Percentiles rank a stretch among this genome's conserved stretches.
phyloP scores from a whole-genome alignment of 176 grass and related monocot species.

The Aegilops longissima region DNA sequence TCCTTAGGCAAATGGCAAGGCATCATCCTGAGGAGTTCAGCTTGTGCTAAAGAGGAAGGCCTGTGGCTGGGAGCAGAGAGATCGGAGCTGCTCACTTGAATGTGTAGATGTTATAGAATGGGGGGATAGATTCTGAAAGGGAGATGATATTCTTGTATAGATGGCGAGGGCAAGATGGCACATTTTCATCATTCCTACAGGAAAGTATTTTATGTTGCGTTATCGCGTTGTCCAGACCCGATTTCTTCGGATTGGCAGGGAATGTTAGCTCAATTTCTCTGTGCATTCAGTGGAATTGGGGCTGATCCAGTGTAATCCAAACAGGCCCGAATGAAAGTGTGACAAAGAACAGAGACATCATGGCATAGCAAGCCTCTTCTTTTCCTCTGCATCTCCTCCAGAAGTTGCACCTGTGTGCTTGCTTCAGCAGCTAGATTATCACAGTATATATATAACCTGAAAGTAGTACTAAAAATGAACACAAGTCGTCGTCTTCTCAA shows the following conservation, averaged over 20 bases:
- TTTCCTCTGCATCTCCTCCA: not conserved
- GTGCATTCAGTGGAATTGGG: not conserved
- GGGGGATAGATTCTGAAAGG: slow-evolving; percentile 18
- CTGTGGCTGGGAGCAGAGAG: not conserved
- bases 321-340: not conserved
- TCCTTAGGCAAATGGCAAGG: not conserved
- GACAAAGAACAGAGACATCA: not conserved
- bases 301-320: not conserved
- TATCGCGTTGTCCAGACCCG: not conserved
- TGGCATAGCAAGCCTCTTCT: not conserved
- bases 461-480: not conserved
- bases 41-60: not conserved
- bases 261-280: not conserved
- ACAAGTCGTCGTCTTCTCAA: not conserved
- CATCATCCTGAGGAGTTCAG: not conserved
- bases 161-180: slow-evolving; percentile 1
- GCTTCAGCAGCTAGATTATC: not conserved
- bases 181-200: slow-evolving; percentile 3
- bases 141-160: slow-evolving; percentile 37
- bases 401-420: too few relatives aligned
- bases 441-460: not conserved
- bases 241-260: not conserved
- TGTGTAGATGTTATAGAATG: slow-evolving; percentile 39
- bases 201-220: not conserved
- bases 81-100: not conserved